Evolutionary conservation across 1,284 basidiomycete species (phyloP).

Genomic region (Ceratobasidium sp.): DNA sequence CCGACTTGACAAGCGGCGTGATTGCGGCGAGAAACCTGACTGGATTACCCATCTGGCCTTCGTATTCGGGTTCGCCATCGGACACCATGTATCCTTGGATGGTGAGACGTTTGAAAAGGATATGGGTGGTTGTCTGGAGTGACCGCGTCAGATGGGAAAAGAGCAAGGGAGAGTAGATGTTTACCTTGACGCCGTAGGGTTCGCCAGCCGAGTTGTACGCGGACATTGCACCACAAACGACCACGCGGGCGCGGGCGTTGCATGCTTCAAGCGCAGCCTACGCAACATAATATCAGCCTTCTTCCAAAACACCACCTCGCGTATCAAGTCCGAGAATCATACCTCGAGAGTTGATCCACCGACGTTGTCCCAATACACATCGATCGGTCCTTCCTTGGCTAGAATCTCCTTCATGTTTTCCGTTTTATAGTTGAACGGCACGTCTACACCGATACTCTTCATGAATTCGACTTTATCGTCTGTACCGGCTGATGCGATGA

Average conservation of each 20-base stretch:
- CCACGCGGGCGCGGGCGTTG: constrained; percentile 50
- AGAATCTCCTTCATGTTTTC: constrained; percentile 58
- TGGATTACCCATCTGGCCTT: constrained; percentile 15
- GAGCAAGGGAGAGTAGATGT: neutral
- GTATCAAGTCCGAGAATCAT: too few relatives aligned
- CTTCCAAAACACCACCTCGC: too few relatives aligned
- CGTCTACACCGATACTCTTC: constrained; percentile 59
- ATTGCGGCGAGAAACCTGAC: constrained; percentile 44
- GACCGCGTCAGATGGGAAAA: neutral
- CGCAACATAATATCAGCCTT: neutral
- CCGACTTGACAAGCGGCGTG: constrained; percentile 43
- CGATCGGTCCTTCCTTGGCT: constrained; percentile 58
- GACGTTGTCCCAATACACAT: constrained; percentile 49
- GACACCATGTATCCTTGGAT: constrained; percentile 52
- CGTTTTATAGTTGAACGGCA: constrained; percentile 60
- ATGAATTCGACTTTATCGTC: constrained; percentile 61
- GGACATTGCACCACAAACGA: constrained; percentile 51
- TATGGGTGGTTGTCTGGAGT: constrained; percentile 49
- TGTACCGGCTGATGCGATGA: constrained; percentile 60
- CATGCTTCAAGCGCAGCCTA: constrained; percentile 50
- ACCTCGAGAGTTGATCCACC: constrained; percentile 45
- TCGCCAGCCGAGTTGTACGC: constrained; percentile 49
- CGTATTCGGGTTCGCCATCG: constrained; percentile 48
- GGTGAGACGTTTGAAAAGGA: constrained; percentile 49
- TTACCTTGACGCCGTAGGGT: constrained; percentile 49